Percentiles rank a stretch among this genome's conserved stretches.
phyloP scores from a whole-genome alignment of 2,329 filamentous ascomycete genomes.

The Colletotrichum plurivorum region DNA sequence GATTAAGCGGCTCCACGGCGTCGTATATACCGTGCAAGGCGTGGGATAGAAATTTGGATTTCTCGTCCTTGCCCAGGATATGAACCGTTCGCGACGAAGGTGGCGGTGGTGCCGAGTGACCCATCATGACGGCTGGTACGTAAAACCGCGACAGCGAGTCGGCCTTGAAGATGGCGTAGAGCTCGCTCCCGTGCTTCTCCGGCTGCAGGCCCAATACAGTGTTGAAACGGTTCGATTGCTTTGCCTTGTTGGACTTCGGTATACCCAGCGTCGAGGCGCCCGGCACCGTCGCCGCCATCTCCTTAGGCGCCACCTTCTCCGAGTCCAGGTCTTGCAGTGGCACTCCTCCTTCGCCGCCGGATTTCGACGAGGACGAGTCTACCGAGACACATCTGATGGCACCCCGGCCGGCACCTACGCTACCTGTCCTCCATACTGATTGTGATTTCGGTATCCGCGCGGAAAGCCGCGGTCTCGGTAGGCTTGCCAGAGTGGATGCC shows the following conservation, averaged over 20 bases:
- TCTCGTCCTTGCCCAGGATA: constrained; percentile 58
- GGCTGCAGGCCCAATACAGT: constrained; percentile 36
- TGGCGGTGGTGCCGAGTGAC: constrained; percentile 46
- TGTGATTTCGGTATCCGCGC: constrained; percentile 57
- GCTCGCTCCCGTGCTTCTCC: constrained; percentile 34
- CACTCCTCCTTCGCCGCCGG: constrained; percentile 1
- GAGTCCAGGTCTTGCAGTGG: constrained; percentile 28
- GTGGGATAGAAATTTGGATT: constrained; percentile 58
- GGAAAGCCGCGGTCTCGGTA: constrained; percentile 59
- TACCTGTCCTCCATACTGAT: constrained; percentile 58
- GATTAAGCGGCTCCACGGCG: constrained; percentile 52
- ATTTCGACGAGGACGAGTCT: constrained; percentile 45
- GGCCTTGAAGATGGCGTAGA: constrained; percentile 41
- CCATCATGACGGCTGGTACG: constrained; percentile 54
- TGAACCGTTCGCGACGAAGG: constrained; percentile 55
- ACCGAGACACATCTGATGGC: constrained; percentile 49
- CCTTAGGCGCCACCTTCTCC: constrained; percentile 41
- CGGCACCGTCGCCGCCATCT: constrained; percentile 44
- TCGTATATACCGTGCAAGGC: constrained; percentile 58
- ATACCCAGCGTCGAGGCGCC: constrained; percentile 37
- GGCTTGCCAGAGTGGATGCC: constrained; percentile 48
- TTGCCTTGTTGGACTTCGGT: constrained; percentile 10
- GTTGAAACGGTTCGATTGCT: constrained; percentile 6
- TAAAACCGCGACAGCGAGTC: constrained; percentile 47
- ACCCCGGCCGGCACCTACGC: constrained; percentile 52